These are phyloP conservation scores for Xylariaceae sp. DNA, from an alignment of 2,329 filamentous ascomycete genomes.

Conservation along the genomic window DNA sequence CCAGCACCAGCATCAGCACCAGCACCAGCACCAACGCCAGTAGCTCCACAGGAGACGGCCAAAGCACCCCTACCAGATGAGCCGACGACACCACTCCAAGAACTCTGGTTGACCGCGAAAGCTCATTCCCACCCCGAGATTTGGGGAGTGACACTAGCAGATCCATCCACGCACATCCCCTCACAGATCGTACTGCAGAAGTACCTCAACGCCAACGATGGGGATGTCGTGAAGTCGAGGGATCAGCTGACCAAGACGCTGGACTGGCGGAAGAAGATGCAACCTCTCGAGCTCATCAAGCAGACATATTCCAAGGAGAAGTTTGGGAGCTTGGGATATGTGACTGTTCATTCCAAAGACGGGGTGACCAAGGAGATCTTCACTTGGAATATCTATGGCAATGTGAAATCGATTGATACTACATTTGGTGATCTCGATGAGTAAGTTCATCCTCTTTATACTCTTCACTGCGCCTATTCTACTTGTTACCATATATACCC, in stretches of 20 bases:
- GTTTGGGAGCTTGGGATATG: conserved; percentile 81
- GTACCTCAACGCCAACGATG: conserved; percentile 88
- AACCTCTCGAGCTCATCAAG: conserved; percentile 71
- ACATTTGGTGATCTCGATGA: conserved; percentile 84
- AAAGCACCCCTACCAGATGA: conserved; percentile 33
- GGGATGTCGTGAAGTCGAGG: conserved; percentile 74
- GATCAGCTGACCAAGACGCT: conserved; percentile 81
- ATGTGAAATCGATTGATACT: conserved; percentile 77
- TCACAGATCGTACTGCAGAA: conserved; percentile 89
- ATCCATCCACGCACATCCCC: conserved; percentile 65
- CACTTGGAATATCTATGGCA: conserved; percentile 94
- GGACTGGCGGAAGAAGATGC: conserved; percentile 79
- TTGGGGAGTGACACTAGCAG: conserved; percentile 78
- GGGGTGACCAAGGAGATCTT: conserved; percentile 66
- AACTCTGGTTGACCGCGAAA: conserved; percentile 41
- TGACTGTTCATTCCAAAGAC: conserved; percentile 71
- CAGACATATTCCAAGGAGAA: conserved; percentile 71
- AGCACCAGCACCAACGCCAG: not conserved
- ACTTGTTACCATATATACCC: not conserved
- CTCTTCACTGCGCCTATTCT: not conserved
- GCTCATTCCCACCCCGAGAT: conserved; percentile 71
- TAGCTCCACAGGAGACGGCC: conserved; percentile 11
- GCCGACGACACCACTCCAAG: conserved; percentile 38
- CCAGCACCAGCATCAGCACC: not conserved
- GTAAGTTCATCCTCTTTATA: conserved; percentile 57